phyloP scores from a whole-genome alignment of 805 yeast genomes.

The Sugiyamaella lignohabitans region DNA sequence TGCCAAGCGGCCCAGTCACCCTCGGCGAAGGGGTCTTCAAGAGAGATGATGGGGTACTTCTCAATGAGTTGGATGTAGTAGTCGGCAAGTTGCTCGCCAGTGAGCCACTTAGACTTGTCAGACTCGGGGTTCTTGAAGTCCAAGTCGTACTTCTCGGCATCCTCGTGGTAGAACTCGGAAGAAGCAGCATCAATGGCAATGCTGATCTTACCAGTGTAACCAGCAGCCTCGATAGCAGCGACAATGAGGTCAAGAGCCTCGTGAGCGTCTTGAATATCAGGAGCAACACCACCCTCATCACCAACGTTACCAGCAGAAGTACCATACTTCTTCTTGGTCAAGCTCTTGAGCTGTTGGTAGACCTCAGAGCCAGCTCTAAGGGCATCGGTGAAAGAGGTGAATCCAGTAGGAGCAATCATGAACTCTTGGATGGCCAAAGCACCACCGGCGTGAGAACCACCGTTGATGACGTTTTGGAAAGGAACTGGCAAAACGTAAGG shows the following conservation, averaged over 20 bases:
- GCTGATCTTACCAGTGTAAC: slow-evolving; percentile 86
- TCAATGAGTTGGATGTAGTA: slow-evolving; percentile 72
- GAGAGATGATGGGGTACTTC: slow-evolving; percentile 95
- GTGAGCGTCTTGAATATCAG: slow-evolving; percentile 88
- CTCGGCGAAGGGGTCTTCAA: slow-evolving; percentile 99
- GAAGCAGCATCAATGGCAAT: slow-evolving; percentile 97
- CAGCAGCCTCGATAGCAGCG: slow-evolving; percentile 85
- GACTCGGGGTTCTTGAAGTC: slow-evolving; percentile 98
- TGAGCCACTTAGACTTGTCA: slow-evolving; percentile 83
- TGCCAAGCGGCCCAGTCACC: slow-evolving; percentile 99
- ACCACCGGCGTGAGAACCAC: slow-evolving; percentile 99
- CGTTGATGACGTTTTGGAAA: slow-evolving; percentile 96
- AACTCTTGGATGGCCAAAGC: slow-evolving; percentile 98
- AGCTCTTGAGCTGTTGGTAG: slow-evolving; percentile 90
- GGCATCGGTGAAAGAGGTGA: slow-evolving; percentile 88
- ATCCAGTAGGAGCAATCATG: slow-evolving; percentile 96
- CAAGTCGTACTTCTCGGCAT: slow-evolving; percentile 72
- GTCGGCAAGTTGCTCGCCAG: slow-evolving; percentile 81
- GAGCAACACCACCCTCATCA: slow-evolving; percentile 99
- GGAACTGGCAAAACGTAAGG: slow-evolving; percentile 98
- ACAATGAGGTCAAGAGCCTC: slow-evolving; percentile 95
- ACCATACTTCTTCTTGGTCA: slow-evolving; percentile 94
- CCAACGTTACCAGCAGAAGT: slow-evolving; percentile 99
- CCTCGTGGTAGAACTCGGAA: slow-evolving; percentile 95
- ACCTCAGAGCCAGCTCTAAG: slow-evolving; percentile 96